Conservation (phyloP, 1,139 yeast species). For the Groenewaldozyma sp. region DNA sequence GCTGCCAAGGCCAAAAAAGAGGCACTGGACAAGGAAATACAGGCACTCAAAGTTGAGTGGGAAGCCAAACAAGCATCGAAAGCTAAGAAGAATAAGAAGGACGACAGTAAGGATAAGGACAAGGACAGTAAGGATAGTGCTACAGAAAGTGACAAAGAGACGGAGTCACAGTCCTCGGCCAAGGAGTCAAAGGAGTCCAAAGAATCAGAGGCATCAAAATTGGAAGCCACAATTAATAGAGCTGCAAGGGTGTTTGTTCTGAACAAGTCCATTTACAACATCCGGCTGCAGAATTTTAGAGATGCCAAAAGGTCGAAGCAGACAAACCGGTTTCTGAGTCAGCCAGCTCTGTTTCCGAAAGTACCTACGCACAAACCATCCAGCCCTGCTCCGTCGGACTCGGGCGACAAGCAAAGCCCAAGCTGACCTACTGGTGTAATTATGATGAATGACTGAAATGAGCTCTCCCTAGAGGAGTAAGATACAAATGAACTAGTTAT, state of each 20-base stretch:
- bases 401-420: no score
- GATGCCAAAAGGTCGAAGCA: conserved; percentile 35
- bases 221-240: conserved; percentile 24
- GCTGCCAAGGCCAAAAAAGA: conserved; percentile 35
- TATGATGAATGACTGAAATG: not conserved
- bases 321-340: conserved; percentile 35
- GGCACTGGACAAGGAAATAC: conserved; percentile 36
- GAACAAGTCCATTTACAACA: conserved; percentile 44
- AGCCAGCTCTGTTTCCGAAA: conserved; percentile 46
- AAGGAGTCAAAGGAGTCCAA: conserved; percentile 7
- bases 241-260: conserved; percentile 42
- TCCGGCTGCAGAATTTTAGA: conserved; percentile 39
- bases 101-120: conserved; percentile 17
- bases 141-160: conserved; percentile 13
- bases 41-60: conserved; percentile 29
- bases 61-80: conserved; percentile 19
- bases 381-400: no score
- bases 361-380: conserved; percentile 34
- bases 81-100: conserved; percentile 15
- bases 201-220: conserved; percentile 14
- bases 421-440: no score
- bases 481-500: not conserved
- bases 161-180: conserved; percentile 15
- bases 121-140: conserved; percentile 16
- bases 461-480: not conserved